Percentiles rank a stretch among this genome's conserved stretches.
These are phyloP conservation scores for Fomitopsis betulina DNA, from an alignment of 1,284 basidiomycete species.

Conservation along the genomic window DNA sequence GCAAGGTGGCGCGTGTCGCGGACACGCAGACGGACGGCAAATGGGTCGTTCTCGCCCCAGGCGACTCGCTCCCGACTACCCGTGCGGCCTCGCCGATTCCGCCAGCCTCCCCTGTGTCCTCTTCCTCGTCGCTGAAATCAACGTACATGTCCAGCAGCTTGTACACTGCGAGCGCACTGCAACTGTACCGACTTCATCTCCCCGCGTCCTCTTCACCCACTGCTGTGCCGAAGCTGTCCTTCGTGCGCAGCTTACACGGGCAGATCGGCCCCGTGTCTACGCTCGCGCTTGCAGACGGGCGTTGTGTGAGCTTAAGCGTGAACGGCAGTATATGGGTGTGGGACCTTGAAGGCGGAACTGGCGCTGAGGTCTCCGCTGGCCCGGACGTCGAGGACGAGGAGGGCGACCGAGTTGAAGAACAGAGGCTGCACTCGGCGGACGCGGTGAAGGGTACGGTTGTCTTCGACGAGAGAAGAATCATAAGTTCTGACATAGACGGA, in stretches of 20 bases:
- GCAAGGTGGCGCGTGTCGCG: slow-evolving; percentile 62
- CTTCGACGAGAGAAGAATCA: slow-evolving; percentile 73
- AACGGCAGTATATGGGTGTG: slow-evolving; percentile 78
- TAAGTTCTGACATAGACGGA: slow-evolving; percentile 48
- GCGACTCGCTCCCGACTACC: slow-evolving; percentile 12
- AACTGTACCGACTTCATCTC: slow-evolving; percentile 68
- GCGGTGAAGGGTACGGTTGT: slow-evolving; percentile 41
- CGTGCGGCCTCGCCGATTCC: slow-evolving; percentile 4
- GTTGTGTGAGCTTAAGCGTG: slow-evolving; percentile 67
- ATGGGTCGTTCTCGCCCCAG: slow-evolving; percentile 75
- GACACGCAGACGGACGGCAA: slow-evolving; percentile 77
- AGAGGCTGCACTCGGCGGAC: slow-evolving; percentile 9
- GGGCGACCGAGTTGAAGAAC: neutral
- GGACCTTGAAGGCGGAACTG: slow-evolving; percentile 69
- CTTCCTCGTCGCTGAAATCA: slow-evolving; percentile 23
- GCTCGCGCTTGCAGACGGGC: slow-evolving; percentile 70
- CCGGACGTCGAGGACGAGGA: slow-evolving; percentile 8
- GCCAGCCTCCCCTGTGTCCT: slow-evolving; percentile 12
- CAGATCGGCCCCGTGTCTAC: slow-evolving; percentile 61
- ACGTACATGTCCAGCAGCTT: slow-evolving; percentile 28
- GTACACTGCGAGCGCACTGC: slow-evolving; percentile 51
- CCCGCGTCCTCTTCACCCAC: slow-evolving; percentile 44
- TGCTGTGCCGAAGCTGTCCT: slow-evolving; percentile 57
- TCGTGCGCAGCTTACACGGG: slow-evolving; percentile 65
- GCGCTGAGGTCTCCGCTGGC: slow-evolving; percentile 45